Conservation (phyloP, 2,329 filamentous ascomycete genomes). For the Salinomyces thailandicus region DNA sequence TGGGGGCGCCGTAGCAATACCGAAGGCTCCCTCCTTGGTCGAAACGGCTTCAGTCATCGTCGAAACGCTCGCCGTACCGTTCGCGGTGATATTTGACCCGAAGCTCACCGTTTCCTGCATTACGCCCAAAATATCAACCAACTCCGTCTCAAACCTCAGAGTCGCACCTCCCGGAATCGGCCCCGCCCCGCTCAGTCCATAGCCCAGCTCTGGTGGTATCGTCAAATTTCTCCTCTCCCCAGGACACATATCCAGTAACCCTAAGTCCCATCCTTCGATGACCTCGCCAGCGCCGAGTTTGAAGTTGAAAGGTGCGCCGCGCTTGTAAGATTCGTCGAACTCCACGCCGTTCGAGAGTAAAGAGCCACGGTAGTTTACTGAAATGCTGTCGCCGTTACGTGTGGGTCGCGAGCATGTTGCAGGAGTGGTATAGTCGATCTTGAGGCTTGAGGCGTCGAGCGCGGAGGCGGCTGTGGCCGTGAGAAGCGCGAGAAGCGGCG, state of each 20-base stretch:
- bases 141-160: slow-evolving; percentile 84
- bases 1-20: slow-evolving; percentile 19
- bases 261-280: slow-evolving; percentile 91
- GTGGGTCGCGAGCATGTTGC: slow-evolving; percentile 36
- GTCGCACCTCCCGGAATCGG: slow-evolving; percentile 68
- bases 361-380: slow-evolving; percentile 41
- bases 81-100: slow-evolving; percentile 3
- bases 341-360: slow-evolving; percentile 53
- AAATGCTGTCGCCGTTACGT: slow-evolving; percentile 36
- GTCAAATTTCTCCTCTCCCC: slow-evolving; percentile 83
- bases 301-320: slow-evolving; percentile 66
- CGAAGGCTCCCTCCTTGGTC: slow-evolving; percentile 11
- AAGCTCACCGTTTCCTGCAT: slow-evolving; percentile 14
- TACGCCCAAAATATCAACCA: slow-evolving; percentile 72
- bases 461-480: slow-evolving; percentile 6
- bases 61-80: slow-evolving; percentile 5
- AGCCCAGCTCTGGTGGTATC: slow-evolving; percentile 77
- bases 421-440: slow-evolving; percentile 33
- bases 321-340: slow-evolving; percentile 78
- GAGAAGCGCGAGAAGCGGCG: slow-evolving; percentile 12
- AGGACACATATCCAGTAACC: slow-evolving; percentile 86
- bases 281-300: slow-evolving; percentile 70
- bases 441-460: slow-evolving; percentile 12
- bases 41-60: slow-evolving; percentile 4
- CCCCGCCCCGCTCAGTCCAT: slow-evolving; percentile 64